Evolutionary conservation across 305 asterid genomes (phyloP).

Genomic region (Plantago rigida): DNA sequence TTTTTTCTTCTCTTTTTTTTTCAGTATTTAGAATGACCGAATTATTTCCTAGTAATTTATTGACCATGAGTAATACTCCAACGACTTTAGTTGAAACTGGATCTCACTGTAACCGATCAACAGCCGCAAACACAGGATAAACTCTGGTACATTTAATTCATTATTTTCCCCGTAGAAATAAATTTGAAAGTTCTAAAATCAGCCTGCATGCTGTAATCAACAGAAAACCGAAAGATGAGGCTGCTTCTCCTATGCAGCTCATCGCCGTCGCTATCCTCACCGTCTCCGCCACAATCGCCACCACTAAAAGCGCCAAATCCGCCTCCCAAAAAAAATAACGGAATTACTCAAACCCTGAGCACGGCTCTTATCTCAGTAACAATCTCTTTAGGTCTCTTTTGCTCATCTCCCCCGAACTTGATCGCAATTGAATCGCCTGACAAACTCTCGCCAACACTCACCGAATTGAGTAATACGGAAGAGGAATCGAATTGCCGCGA

Average conservation of each 20-base stretch:
- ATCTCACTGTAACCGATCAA: no score
- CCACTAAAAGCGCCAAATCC: slow-evolving; percentile 17
- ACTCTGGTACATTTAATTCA: no score
- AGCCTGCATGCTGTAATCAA: no score
- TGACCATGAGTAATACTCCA: no score
- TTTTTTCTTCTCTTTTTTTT: no score
- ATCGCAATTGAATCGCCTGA: slow-evolving; percentile 30
- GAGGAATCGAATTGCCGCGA: slow-evolving; percentile 43
- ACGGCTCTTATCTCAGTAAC: slow-evolving; percentile 44
- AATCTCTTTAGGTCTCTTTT: slow-evolving; percentile 53
- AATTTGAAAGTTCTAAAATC: no score
- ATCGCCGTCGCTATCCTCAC: slow-evolving; percentile 26
- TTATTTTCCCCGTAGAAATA: no score
- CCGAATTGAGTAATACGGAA: slow-evolving; percentile 23
- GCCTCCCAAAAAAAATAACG: slow-evolving; percentile 18
- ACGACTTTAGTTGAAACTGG: no score
- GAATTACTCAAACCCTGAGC: slow-evolving; percentile 33
- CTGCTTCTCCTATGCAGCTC: slow-evolving; percentile 37
- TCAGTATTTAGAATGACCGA: no score
- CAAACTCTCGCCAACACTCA: not conserved
- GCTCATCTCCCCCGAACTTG: slow-evolving; percentile 40
- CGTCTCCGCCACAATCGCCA: slow-evolving; percentile 22
- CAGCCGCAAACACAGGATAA: no score
- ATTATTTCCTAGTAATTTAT: no score
- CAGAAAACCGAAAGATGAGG: slow-evolving; percentile 30